These are phyloP conservation scores for Yarrowia alimentaria DNA, from an alignment of 805 yeast genomes.

Conservation along the genomic window DNA sequence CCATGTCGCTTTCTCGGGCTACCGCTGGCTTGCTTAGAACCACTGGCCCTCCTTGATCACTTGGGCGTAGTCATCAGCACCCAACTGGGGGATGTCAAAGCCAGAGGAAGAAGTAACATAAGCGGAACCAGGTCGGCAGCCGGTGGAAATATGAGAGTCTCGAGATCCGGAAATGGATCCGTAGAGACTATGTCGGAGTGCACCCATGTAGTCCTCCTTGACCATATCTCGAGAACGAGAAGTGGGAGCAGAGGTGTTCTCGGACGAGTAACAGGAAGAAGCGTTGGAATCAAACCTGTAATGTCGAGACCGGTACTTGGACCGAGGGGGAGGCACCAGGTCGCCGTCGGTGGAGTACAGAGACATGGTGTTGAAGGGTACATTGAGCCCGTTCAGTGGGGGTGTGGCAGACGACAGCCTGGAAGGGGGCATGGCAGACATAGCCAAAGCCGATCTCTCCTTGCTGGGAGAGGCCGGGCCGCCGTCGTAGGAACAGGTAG, in stretches of 20 bases:
- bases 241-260: not conserved
- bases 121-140: not conserved
- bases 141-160: not conserved
- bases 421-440: not conserved
- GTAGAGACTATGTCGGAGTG: not conserved
- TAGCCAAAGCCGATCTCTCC: too few species aligned
- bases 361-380: too few species aligned
- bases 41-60: slow-evolving; percentile 14
- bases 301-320: slow-evolving; percentile 17
- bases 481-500: slow-evolving; percentile 4
- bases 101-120: too few species aligned
- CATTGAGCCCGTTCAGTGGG: not conserved
- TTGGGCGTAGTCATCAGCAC: not conserved
- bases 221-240: too few species aligned
- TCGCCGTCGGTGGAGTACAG: slow-evolving; percentile 13
- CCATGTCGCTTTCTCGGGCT: too few species aligned
- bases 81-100: not conserved
- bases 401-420: too few species aligned
- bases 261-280: slow-evolving; percentile 1
- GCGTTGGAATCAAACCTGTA: slow-evolving; percentile 13
- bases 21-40: too few species aligned
- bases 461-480: slow-evolving; percentile 15
- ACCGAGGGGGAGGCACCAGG: slow-evolving; percentile 26
- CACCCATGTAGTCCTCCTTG: slow-evolving; percentile 19
- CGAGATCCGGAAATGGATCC: not conserved